Percentiles rank a stretch among this genome's conserved stretches.
Conservation (phyloP, 2,329 filamentous ascomycete genomes). For the Aspergillus pseudoterreus region DNA sequence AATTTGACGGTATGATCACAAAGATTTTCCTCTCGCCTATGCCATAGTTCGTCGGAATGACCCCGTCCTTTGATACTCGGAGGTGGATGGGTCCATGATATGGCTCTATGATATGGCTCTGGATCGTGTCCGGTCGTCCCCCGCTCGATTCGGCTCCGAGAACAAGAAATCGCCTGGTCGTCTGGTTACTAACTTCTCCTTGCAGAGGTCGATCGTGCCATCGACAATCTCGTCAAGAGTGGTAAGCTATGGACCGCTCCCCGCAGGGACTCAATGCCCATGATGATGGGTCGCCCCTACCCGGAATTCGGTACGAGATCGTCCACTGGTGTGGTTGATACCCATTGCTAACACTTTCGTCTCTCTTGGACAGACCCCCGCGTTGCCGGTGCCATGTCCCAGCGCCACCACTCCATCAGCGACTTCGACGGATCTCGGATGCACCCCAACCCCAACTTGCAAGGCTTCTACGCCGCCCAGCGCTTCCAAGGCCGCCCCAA, state of each 20-base stretch:
- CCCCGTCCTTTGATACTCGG: no score
- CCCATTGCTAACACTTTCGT: no score
- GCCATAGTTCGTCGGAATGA: not conserved
- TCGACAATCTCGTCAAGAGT: slow-evolving; percentile 94
- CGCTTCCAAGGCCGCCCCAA: slow-evolving; percentile 82
- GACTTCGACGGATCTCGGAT: slow-evolving; percentile 77
- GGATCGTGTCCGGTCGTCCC: not conserved
- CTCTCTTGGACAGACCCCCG: slow-evolving; percentile 60
- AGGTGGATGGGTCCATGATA: no score
- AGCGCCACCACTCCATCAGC: slow-evolving; percentile 79
- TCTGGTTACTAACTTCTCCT: slow-evolving; percentile 22
- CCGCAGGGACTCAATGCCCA: slow-evolving; percentile 77
- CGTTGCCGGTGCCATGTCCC: slow-evolving; percentile 57
- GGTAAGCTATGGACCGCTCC: slow-evolving; percentile 76
- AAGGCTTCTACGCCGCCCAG: slow-evolving; percentile 92
- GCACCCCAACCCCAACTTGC: slow-evolving; percentile 72
- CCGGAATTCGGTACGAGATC: slow-evolving; percentile 56
- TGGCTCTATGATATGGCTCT: not conserved
- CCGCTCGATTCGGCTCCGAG: not conserved
- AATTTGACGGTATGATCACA: slow-evolving; percentile 74
- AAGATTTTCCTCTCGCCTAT: not conserved
- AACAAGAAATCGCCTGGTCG: no score
- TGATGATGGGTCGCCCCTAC: slow-evolving; percentile 57
- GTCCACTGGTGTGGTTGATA: slow-evolving; percentile 13
- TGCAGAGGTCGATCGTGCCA: slow-evolving; percentile 88